Evolutionary conservation across 805 yeast species (phyloP), one percentile per base, ranked within the genome.

Genomic region (Candida gorgasii): DNA sequence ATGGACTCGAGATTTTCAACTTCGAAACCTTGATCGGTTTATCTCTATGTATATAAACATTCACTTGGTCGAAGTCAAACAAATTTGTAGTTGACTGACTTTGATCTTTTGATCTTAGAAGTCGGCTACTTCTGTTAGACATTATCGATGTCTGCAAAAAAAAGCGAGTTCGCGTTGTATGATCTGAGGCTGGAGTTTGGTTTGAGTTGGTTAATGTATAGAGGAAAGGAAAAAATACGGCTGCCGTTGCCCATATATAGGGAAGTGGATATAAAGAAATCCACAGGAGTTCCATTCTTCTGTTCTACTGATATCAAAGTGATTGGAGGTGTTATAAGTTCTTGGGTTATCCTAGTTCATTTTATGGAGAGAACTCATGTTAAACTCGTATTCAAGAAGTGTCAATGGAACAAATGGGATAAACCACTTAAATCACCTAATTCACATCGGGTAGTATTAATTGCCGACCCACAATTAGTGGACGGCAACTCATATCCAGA

Each of bases 401-500:
- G 73, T 41, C 50, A 62, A 4, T 89, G 96, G 97, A 50, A 62
- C 2, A 61, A 58, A 0, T 89, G 96, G 96, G 53, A 62, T 2
- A 59, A 58, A 90, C 89, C 35, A n/a, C n/a, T n/a, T 61, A 4
- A 47, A 46, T 1, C 31, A 8, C 15, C 24, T 8, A 16, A 23
- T 8, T 74, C 79, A 3, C 79, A 78, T 53, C 61, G 79, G 43
- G 69, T 86, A 5, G 67, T 63, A 2, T 20, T 93, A 9, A 72
- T 88, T 26, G 98, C 97, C 0, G 99, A 93, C 58, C 99, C 99
- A 0, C 99, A 93, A 61, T 73, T 93, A 32, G 84, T 93, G 54
- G 99, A 93, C 57, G 84, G 73, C 18, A 79, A 86, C 61, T 86
- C 98, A 0, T 93, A 93, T 59, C 95, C 95, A 0, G 82, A 78